These are phyloP conservation scores for Daedalea quercina DNA, from an alignment of 768 basidiomycete species.

Conservation along the genomic window DNA sequence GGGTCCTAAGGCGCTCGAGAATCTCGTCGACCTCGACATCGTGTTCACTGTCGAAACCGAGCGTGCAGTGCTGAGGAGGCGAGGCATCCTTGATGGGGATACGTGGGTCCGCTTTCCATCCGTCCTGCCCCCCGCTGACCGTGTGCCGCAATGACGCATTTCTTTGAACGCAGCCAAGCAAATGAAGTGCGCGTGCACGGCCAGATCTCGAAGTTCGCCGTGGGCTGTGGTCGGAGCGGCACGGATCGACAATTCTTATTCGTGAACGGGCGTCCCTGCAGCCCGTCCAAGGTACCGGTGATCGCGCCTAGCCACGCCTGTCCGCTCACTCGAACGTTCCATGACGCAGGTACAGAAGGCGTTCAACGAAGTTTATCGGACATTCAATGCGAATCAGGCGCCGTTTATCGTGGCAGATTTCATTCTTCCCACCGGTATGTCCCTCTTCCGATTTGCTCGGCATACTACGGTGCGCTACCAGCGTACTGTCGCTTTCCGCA, in stretches of 20 bases:
- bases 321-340: background rate
- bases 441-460: background rate
- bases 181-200: slow-evolving; percentile 58
- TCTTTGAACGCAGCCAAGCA: slow-evolving; percentile 2
- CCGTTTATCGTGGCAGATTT: slow-evolving; percentile 86
- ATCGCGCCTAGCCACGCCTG: background rate
- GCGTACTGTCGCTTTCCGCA: background rate
- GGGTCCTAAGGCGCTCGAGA: slow-evolving; percentile 76
- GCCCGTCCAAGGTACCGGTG: slow-evolving; percentile 55
- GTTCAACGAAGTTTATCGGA: slow-evolving; percentile 88
- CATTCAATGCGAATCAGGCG: slow-evolving; percentile 67
- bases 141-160: background rate
- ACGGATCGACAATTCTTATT: slow-evolving; percentile 90
- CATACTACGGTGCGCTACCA: background rate
- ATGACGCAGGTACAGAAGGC: slow-evolving; percentile 67
- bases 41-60: slow-evolving; percentile 65
- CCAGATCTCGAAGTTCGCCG: slow-evolving; percentile 74
- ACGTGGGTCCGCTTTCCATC: slow-evolving; percentile 3
- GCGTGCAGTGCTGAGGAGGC: slow-evolving; percentile 38
- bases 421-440: slow-evolving; percentile 68
- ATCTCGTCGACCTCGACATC: slow-evolving; percentile 68
- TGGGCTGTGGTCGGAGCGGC: slow-evolving; percentile 69
- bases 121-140: background rate
- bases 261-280: slow-evolving; percentile 87
- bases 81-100: slow-evolving; percentile 23